Base-by-base conservation (phyloP, 768 basidiomycete genomes). In the Lepiota venenata region DNA sequence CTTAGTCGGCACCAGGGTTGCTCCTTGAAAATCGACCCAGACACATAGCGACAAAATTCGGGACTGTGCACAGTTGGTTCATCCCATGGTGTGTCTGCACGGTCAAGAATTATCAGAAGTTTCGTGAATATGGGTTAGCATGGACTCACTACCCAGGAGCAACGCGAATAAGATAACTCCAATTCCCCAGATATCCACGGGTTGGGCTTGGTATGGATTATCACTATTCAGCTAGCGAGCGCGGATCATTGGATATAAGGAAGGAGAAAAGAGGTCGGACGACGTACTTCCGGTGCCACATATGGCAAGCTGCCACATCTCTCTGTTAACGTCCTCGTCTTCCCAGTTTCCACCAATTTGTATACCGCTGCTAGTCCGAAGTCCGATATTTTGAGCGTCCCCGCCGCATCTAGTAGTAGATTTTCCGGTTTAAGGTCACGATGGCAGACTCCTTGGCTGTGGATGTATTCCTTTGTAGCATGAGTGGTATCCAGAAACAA, bases 351-450 rank as follows among this genome's bases (percentile, higher is more conserved):
- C 58, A 93, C 93, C 56, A 95, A 83, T 59, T 83, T 87, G 71
- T 84, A 99, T 0, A 98, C 93, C 0, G 91, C 83, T 5, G 91
- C 93, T 1, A 99, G 78, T 0, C 97, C 97, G 67, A 98, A 99
- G 66, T 99, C 97, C 0, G 91, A 88, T 49, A 99, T 87, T 66
- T 98, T 98, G 59, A 99, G 83, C 5, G 83, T 75, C 47, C 95
- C 95, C 2, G 85, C 82, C 0, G 80, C 82, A 56, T 93, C 88
- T 0, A 99, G 80, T 2, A 99, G 81, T 15, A 98, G 67, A 60
- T 99, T 99, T 68, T 99, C 97, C 0, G 97, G 97, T 65, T 99
- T 99, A 51, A 99, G 78, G 62, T 99, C 97, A 36, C 97, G 84
- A 66, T 99, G 97, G 62, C 92, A 95, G 16, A 99, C 88, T 2